Base-by-base conservation (phyloP, 75 land plant species). In the Pinus albicaulis region DNA sequence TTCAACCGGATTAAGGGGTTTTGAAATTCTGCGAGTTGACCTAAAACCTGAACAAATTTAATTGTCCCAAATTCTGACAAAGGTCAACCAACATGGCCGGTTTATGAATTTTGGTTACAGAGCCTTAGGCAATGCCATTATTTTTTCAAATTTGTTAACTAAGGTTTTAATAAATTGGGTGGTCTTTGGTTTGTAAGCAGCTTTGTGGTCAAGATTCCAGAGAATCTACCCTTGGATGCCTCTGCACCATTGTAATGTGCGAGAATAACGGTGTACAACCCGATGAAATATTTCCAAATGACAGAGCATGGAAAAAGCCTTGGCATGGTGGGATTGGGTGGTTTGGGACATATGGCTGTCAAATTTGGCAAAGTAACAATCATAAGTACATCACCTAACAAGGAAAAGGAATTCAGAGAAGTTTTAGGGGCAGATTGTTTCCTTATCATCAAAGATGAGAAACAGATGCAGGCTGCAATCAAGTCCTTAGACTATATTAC, bases 321-420 rank as follows among this genome's bases (percentile, higher is more conserved):
- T 0, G 90, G 90, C 7, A 83, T 88, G n/a, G 82, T 88, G 24
- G 90, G 90, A 1, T 78, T 88, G 2, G 90, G 90, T 7, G 88
- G 89, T 7, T 60, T 88, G 7, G 90, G 90, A 58, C 90, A 88
- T 57, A 75, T 88, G 80, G 90, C 89, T 0, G 85, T 85, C 16
- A 88, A 88, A 74, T 80, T 88, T 62, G 90, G 76, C 60, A 88
- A 86, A 75, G 88, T 88, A 20, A 88, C 85, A 0, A 85, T 88
- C 16, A 77, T 88, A 74, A 88, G 90, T 56, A 77, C 85, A 4
- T 82, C 85, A 12, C 82, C 80, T 2, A 56, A 26, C 20, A 88
- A 88, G 76, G 80, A 88, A 68, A 64, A 86, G 74, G 88, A 86
- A 59, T 85, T 88, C 5, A 68, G 56, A 11, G 80, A 82, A n/a